Evolutionary conservation across 1,139 yeast species (phyloP), one percentile per base, ranked within the genome.

Genomic region (Arxiozyma heterogenica): DNA sequence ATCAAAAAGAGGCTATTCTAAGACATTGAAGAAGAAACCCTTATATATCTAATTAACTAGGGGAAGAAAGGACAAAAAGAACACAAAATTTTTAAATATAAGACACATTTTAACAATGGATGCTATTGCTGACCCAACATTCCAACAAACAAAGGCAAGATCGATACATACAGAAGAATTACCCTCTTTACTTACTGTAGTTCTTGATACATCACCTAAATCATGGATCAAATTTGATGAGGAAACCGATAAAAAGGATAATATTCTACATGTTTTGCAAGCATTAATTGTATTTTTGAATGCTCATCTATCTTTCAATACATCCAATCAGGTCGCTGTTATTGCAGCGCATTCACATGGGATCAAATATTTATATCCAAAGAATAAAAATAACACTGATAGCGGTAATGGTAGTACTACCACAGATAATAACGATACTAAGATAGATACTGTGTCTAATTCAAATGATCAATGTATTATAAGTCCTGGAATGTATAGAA

Each of bases 311-410:
- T 83, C 98, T 0, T 75, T 89, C 54, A 88, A 34, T 15, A 34
- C 87, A 64, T 81, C 90, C 42, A 93, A 93, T 68, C 81, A 82
- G 64, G 95, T 91, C 12, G 87, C 95, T 8, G 82, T 93, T 38
- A 80, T 93, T 42, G 86, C 89, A 1, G 85, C 89, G 27, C 86
- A 90, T 55, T 80, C 90, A 1, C 71, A 73, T 17, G 90, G 93
- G 0, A 84, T 95, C 0, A 74, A 75, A 60, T 81, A 86, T 61
- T 67, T 93, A 22, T 89, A 85, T 64, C 98, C 98, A 0, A 73
- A 65, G 41, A 56, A 49, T 41, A 48, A 46, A 17, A 45, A 17
- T 39, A 57, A 59, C 34, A 34, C 39, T 34, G 15, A 34, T 34
- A 34, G n/a, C n/a, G n/a, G n/a, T n/a, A 12, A 4, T 27, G 8